Percentiles rank a stretch among this genome's conserved stretches.
phyloP scores from a whole-genome alignment of 2,329 filamentous ascomycete genomes.

The Huntiella savannae region DNA sequence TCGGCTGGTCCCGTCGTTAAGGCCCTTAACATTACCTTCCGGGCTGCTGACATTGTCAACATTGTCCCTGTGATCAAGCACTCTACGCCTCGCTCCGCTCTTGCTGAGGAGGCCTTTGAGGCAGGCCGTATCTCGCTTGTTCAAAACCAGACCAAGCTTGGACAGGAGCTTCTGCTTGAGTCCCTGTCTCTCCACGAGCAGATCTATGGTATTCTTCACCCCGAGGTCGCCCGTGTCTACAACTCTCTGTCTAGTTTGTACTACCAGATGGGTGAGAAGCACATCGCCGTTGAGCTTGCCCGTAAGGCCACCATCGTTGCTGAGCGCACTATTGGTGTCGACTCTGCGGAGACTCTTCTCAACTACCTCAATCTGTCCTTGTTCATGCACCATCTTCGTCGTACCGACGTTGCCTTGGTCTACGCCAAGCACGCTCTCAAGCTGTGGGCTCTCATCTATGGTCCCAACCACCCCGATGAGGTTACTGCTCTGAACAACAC shows the following conservation, averaged over 20 bases:
- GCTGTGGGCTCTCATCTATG: conserved; percentile 95
- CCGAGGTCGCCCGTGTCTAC: conserved; percentile 89
- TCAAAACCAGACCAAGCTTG: conserved; percentile 86
- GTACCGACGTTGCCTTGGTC: conserved; percentile 69
- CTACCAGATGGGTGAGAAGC: conserved; percentile 95
- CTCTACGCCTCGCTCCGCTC: conserved; percentile 69
- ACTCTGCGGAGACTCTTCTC: conserved; percentile 82
- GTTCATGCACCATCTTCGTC: conserved; percentile 81
- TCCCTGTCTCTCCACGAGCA: conserved; percentile 93
- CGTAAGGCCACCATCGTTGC: conserved; percentile 93
- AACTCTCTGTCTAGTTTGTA: conserved; percentile 90
- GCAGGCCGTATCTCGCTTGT: conserved; percentile 91
- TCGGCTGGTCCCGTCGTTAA: conserved; percentile 31
- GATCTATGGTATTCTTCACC: conserved; percentile 93
- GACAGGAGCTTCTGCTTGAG: conserved; percentile 88
- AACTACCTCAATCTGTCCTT: conserved; percentile 91
- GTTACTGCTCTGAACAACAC: conserved; percentile 98
- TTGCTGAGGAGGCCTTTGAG: conserved; percentile 90
- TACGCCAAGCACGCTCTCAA: conserved; percentile 87
- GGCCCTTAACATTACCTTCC: conserved; percentile 42
- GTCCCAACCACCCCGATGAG: conserved; percentile 80
- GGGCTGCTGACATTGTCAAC: conserved; percentile 71
- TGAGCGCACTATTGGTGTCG: conserved; percentile 81
- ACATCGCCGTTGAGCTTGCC: conserved; percentile 81
- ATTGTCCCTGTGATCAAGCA: conserved; percentile 92